Evolutionary conservation across 2,329 filamentous ascomycete genomes (phyloP).

Genomic region (Cytospora piceicola): DNA sequence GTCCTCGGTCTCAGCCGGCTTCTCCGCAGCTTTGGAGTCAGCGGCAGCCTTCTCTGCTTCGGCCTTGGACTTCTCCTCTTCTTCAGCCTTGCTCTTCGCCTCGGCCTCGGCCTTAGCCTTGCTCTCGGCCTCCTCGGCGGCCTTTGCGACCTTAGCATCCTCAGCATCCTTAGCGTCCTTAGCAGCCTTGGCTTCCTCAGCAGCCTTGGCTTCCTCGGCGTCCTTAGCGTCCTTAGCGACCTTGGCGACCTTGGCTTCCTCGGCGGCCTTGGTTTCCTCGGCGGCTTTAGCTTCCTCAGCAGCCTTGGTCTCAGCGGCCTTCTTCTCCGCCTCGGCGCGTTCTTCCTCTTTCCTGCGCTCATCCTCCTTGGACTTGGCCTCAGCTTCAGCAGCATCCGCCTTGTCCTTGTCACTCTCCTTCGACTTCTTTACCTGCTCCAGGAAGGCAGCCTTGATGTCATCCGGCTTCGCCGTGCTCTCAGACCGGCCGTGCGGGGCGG

Average conservation of each 20-base stretch:
- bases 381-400: slow-evolving; percentile 32
- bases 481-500: slow-evolving; percentile 65
- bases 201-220: slow-evolving; percentile 34
- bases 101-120: slow-evolving; percentile 36
- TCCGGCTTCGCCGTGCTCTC: slow-evolving; percentile 78
- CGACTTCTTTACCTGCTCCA: slow-evolving; percentile 72
- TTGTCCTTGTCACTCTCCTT: slow-evolving; percentile 50
- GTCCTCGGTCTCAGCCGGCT: slow-evolving; percentile 41
- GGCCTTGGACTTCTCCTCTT: slow-evolving; percentile 44
- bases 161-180: slow-evolving; percentile 39
- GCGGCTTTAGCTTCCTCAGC: slow-evolving; percentile 38
- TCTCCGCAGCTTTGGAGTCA: slow-evolving; percentile 36
- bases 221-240: slow-evolving; percentile 35
- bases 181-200: slow-evolving; percentile 33
- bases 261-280: slow-evolving; percentile 35
- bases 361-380: slow-evolving; percentile 35
- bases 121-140: slow-evolving; percentile 36
- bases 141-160: slow-evolving; percentile 42
- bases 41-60: slow-evolving; percentile 41
- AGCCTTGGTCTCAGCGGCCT: slow-evolving; percentile 35
- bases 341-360: slow-evolving; percentile 35
- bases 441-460: slow-evolving; percentile 82
- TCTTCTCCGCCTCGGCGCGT: slow-evolving; percentile 34
- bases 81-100: slow-evolving; percentile 37
- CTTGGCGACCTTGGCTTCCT: slow-evolving; percentile 36